Conservation (phyloP, 768 basidiomycete genomes). For the Russula earlei region DNA sequence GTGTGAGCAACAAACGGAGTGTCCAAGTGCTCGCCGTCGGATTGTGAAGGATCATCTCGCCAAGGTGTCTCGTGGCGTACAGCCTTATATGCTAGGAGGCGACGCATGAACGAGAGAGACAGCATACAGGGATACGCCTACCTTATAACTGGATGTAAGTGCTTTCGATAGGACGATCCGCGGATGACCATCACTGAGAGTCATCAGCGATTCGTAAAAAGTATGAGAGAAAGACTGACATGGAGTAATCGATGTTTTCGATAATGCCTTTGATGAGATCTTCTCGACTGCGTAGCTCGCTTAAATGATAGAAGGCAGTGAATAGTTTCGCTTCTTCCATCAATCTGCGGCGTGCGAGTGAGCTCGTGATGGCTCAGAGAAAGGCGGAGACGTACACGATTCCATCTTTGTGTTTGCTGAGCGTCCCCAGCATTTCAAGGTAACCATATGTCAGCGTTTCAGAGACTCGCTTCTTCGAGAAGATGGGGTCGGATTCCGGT, state of each 20-base stretch:
- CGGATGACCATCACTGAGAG: slow-evolving; percentile 79
- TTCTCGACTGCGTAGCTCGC: slow-evolving; percentile 83
- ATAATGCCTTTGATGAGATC: slow-evolving; percentile 88
- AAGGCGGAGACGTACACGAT: slow-evolving; percentile 47
- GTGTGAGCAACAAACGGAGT: slow-evolving; percentile 82
- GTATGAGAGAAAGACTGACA: slow-evolving; percentile 38
- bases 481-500: slow-evolving; percentile 68
- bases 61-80: slow-evolving; percentile 83
- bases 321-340: slow-evolving; percentile 90
- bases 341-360: slow-evolving; percentile 38
- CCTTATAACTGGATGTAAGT: slow-evolving; percentile 87
- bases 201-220: slow-evolving; percentile 12
- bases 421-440: slow-evolving; percentile 87
- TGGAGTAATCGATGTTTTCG: slow-evolving; percentile 84
- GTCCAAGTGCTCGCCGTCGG: slow-evolving; percentile 74
- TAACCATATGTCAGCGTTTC: slow-evolving; percentile 86
- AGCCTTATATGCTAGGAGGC: slow-evolving; percentile 65
- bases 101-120: not conserved
- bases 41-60: slow-evolving; percentile 62
- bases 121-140: slow-evolving; percentile 24
- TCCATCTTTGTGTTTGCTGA: slow-evolving; percentile 84
- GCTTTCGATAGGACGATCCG: slow-evolving; percentile 91
- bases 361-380: not conserved
- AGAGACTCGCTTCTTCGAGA: slow-evolving; percentile 74
- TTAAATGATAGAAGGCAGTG: slow-evolving; percentile 91